These are phyloP conservation scores for Hirsutella thompsonii DNA, from an alignment of 2,329 filamentous ascomycete genomes.

Conservation along the genomic window DNA sequence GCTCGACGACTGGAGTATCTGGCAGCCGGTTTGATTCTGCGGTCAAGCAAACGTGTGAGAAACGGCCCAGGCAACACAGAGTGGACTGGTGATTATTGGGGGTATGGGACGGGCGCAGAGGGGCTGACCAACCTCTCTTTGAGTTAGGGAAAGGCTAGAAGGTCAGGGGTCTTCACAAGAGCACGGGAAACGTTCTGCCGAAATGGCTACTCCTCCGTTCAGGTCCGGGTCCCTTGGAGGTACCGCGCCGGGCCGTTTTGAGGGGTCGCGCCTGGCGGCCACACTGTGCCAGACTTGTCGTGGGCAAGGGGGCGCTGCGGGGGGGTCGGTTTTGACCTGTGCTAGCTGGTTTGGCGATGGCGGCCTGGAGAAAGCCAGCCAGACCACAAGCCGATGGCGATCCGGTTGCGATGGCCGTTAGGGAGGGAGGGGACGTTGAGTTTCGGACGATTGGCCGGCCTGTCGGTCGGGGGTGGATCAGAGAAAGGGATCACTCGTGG, in stretches of 20 bases:
- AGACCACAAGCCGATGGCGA: not conserved
- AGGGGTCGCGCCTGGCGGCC: slow-evolving; percentile 2
- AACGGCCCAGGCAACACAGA: no score
- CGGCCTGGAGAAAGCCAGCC: no score
- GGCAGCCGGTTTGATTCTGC: not conserved
- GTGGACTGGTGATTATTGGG: not conserved
- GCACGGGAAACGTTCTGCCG: not conserved
- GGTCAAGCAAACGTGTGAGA: not conserved
- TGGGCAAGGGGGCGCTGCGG: not conserved
- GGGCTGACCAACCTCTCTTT: not conserved
- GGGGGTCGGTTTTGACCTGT: not conserved
- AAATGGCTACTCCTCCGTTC: slow-evolving; percentile 3
- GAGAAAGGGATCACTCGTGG: no score
- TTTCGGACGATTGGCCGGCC: not conserved
- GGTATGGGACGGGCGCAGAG: not conserved
- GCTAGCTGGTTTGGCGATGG: not conserved
- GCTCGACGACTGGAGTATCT: no score
- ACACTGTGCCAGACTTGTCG: slow-evolving; percentile 5
- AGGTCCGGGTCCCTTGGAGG: slow-evolving; percentile 1
- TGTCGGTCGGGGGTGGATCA: not conserved
- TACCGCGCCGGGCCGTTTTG: slow-evolving; percentile 5
- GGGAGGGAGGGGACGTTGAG: not conserved
- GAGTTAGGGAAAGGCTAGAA: not conserved
- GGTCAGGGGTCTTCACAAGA: not conserved
- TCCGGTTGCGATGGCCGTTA: not conserved